Percentiles rank a stretch among this genome's conserved stretches.
Conservation (phyloP, 2,329 filamentous ascomycete genomes). For the Parascedosporium putredinis region DNA sequence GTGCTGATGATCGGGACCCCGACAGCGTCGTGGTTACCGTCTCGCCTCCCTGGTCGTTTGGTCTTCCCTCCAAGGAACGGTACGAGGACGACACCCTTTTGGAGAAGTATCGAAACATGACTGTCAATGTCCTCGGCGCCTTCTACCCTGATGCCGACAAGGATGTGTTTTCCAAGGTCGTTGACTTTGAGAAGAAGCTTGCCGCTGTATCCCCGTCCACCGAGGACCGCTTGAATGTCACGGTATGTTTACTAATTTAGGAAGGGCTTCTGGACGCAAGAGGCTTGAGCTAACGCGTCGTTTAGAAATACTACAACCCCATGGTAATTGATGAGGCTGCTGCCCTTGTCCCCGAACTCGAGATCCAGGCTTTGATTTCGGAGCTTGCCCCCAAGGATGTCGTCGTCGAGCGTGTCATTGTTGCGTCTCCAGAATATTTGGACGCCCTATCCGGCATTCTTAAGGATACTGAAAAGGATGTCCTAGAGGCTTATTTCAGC, state of each 20-base stretch:
- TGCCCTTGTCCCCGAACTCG: slow-evolving; percentile 44
- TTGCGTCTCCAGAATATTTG: slow-evolving; percentile 50
- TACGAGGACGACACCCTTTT: slow-evolving; percentile 46
- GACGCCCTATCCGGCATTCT: slow-evolving; percentile 47
- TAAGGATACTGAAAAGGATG: slow-evolving; percentile 38
- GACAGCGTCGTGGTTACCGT: slow-evolving; percentile 24
- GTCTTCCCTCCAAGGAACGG: slow-evolving; percentile 52
- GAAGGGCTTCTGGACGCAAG: not conserved
- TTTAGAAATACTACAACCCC: slow-evolving; percentile 54
- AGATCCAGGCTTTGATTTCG: slow-evolving; percentile 40
- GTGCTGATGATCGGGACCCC: slow-evolving; percentile 33
- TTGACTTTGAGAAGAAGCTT: slow-evolving; percentile 52
- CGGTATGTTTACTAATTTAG: slow-evolving; percentile 26
- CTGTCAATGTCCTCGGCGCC: slow-evolving; percentile 15
- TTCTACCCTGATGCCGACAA: slow-evolving; percentile 25
- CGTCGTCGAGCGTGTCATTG: slow-evolving; percentile 42
- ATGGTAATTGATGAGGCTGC: slow-evolving; percentile 45
- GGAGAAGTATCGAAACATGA: slow-evolving; percentile 33
- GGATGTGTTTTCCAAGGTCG: slow-evolving; percentile 29
- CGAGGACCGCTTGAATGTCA: slow-evolving; percentile 50
- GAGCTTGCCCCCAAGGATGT: slow-evolving; percentile 40
- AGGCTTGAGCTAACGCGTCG: not conserved
- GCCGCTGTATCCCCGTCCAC: slow-evolving; percentile 47
- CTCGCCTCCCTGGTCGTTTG: slow-evolving; percentile 37
- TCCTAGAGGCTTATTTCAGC: slow-evolving; percentile 50